phyloP scores from a whole-genome alignment of 192 early-diverging fungal genomes.

The Coemansia biformis region DNA sequence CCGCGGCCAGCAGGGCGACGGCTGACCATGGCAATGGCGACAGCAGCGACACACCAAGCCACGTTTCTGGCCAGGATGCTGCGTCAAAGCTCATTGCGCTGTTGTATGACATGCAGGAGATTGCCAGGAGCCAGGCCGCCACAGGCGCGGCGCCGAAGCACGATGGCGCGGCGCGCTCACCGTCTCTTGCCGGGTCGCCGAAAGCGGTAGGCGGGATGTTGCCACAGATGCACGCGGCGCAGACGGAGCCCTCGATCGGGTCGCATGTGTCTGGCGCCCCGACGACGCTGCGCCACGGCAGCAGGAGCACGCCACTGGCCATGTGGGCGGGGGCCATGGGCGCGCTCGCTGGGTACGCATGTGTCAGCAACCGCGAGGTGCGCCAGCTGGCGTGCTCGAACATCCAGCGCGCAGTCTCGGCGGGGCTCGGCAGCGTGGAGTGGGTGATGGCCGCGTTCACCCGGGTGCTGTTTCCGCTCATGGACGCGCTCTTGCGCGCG shows the following conservation, averaged over 20 bases:
- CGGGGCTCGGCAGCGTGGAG: slow-evolving; percentile 49
- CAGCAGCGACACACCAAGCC: slow-evolving; percentile 2
- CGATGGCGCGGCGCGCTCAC: slow-evolving; percentile 4
- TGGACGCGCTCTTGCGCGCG: slow-evolving; percentile 76
- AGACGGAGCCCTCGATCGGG: slow-evolving; percentile 29
- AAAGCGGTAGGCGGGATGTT: slow-evolving; percentile 5
- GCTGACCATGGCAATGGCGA: background rate
- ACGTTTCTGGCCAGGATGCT: slow-evolving; percentile 20
- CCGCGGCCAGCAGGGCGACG: background rate
- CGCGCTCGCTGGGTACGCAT: slow-evolving; percentile 20
- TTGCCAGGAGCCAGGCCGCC: slow-evolving; percentile 12
- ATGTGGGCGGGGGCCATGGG: slow-evolving; percentile 44
- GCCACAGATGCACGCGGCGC: slow-evolving; percentile 6
- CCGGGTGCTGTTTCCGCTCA: slow-evolving; percentile 81
- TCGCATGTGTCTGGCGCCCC: slow-evolving; percentile 32
- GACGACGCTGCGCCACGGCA: slow-evolving; percentile 16
- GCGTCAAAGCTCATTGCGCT: slow-evolving; percentile 31
- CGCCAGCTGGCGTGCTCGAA: slow-evolving; percentile 75
- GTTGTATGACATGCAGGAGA: slow-evolving; percentile 34
- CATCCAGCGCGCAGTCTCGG: slow-evolving; percentile 68
- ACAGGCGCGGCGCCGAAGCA: background rate
- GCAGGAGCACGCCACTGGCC: slow-evolving; percentile 32
- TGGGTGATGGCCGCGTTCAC: slow-evolving; percentile 70
- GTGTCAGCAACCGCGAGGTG: slow-evolving; percentile 59
- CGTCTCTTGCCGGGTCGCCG: slow-evolving; percentile 14